These are phyloP conservation scores for Grosmannia serpens DNA, from an alignment of 2,329 filamentous ascomycete species.

Conservation along the genomic window DNA sequence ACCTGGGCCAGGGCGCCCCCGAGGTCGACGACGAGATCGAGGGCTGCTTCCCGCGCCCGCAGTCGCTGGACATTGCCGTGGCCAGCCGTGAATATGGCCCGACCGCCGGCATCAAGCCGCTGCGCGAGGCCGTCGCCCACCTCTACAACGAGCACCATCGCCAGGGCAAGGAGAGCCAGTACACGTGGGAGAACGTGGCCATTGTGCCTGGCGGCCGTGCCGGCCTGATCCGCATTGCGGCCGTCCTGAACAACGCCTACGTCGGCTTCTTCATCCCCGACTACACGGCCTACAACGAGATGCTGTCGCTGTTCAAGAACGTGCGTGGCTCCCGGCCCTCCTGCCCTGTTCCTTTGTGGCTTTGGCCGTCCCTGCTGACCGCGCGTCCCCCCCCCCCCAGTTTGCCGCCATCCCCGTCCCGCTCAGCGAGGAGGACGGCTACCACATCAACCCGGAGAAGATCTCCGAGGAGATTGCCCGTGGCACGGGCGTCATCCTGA, in stretches of 20 bases:
- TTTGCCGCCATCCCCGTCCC: slow-evolving; percentile 83
- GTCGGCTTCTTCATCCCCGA: slow-evolving; percentile 90
- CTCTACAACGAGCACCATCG: slow-evolving; percentile 92
- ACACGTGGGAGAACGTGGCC: slow-evolving; percentile 95
- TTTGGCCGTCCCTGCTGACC: neutral
- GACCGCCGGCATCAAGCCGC: slow-evolving; percentile 83
- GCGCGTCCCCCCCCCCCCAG: slow-evolving; percentile 28
- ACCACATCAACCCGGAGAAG: slow-evolving; percentile 88
- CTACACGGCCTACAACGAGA: slow-evolving; percentile 96
- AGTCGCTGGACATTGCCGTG: slow-evolving; percentile 64
- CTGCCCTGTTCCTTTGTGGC: neutral
- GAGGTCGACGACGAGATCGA: slow-evolving; percentile 89
- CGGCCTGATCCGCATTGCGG: slow-evolving; percentile 87
- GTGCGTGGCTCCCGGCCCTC: slow-evolving; percentile 26
- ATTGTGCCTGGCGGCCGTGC: slow-evolving; percentile 91
- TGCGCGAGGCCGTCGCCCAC: slow-evolving; percentile 78
- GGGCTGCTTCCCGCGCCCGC: slow-evolving; percentile 76
- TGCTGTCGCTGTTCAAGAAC: slow-evolving; percentile 91
- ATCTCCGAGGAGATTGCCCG: slow-evolving; percentile 84
- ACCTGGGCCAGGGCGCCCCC: slow-evolving; percentile 85
- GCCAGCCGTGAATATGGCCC: slow-evolving; percentile 82
- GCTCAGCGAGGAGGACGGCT: slow-evolving; percentile 72
- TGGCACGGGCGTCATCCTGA: slow-evolving; percentile 79
- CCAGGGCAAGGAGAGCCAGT: slow-evolving; percentile 75
- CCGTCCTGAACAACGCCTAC: slow-evolving; percentile 85